Percentiles rank a stretch among this genome's conserved stretches.
phyloP scores from a whole-genome alignment of 1,139 yeast genomes.

The Magnusiomyces fungicola region DNA sequence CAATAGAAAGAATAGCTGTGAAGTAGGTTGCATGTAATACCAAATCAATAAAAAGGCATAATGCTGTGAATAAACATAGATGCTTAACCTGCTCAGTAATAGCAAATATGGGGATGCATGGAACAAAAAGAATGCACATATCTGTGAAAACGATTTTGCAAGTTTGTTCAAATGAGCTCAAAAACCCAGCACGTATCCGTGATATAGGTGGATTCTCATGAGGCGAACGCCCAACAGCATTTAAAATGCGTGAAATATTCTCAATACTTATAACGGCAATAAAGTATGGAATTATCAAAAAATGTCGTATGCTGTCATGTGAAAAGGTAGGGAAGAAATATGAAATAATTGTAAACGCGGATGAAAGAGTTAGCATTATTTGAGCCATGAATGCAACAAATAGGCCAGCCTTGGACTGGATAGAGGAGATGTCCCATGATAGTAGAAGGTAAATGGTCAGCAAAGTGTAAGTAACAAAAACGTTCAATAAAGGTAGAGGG shows the following conservation, averaged over 20 bases:
- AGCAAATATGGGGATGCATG: constrained; percentile 13
- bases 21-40: constrained; percentile 54
- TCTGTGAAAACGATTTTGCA: constrained; percentile 29
- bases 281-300: constrained; percentile 35
- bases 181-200: constrained; percentile 34
- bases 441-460: constrained; percentile 35
- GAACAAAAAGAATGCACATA: constrained; percentile 24
- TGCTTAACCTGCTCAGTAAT: constrained; percentile 33
- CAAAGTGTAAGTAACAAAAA: constrained; percentile 26
- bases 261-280: constrained; percentile 40
- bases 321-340: constrained; percentile 29
- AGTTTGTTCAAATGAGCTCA: constrained; percentile 33
- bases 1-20: constrained; percentile 58
- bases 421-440: constrained; percentile 46
- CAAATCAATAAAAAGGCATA: constrained; percentile 49
- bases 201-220: constrained; percentile 37
- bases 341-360: constrained; percentile 47
- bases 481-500: constrained; percentile 15
- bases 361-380: constrained; percentile 39
- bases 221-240: constrained; percentile 37
- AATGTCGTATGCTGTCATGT: constrained; percentile 20
- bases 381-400: constrained; percentile 55
- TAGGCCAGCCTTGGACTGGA: constrained; percentile 55
- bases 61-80: constrained; percentile 36
- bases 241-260: constrained; percentile 39